These are phyloP conservation scores for Anethum foeniculum DNA, from an alignment of 140 eudicot species.

Conservation along the genomic window DNA sequence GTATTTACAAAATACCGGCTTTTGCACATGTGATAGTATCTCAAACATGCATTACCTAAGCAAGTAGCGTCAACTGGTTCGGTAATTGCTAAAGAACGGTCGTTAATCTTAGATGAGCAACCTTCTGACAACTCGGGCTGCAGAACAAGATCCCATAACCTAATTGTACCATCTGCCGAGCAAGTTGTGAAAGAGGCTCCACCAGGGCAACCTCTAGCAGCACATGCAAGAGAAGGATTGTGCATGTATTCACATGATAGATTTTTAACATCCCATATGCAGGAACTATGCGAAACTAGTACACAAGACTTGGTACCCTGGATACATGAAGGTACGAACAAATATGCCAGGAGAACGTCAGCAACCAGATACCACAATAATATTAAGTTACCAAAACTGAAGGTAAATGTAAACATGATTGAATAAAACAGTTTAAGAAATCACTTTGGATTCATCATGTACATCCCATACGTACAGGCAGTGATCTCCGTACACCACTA, in stretches of 20 bases:
- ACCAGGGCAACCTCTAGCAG: constrained; percentile 73
- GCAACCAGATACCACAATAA: background rate
- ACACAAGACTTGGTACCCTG: constrained; percentile 73
- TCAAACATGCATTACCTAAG: constrained; percentile 38
- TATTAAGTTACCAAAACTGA: background rate
- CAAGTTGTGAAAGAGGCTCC: constrained; percentile 78
- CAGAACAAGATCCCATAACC: constrained; percentile 63
- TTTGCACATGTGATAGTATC: background rate
- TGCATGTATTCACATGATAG: constrained; percentile 73
- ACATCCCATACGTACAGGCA: constrained; percentile 70
- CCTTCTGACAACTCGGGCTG: constrained; percentile 29
- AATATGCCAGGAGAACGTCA: background rate
- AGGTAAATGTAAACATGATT: background rate
- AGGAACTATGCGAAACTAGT: constrained; percentile 65
- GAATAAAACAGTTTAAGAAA: constrained; percentile 10
- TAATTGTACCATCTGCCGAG: constrained; percentile 68
- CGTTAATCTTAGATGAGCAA: constrained; percentile 12
- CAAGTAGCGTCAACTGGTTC: constrained; percentile 28
- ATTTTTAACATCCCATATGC: constrained; percentile 68
- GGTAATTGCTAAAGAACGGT: constrained; percentile 17
- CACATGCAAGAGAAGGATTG: constrained; percentile 68
- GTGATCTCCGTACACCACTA: constrained; percentile 63
- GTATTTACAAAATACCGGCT: background rate
- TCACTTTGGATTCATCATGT: constrained; percentile 51
- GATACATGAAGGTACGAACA: constrained; percentile 20